Conservation (phyloP, 805 yeast genomes). For the Wickerhamomyces chaumierensis region DNA sequence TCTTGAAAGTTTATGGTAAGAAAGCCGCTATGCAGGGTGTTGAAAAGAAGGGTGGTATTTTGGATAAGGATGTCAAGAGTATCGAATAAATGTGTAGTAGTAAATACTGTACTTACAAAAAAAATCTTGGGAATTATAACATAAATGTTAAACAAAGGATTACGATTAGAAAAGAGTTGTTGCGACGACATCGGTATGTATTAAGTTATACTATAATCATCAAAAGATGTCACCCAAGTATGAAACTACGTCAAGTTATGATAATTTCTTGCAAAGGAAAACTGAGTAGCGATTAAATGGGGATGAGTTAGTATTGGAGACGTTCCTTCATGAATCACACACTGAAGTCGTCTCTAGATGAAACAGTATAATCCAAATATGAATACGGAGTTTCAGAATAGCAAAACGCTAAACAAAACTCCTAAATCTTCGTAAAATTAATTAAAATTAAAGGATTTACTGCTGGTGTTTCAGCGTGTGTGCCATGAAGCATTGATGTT, state of each 20-base stretch:
- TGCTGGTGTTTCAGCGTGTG: not conserved
- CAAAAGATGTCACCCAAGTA: not conserved
- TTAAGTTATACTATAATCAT: too few relatives aligned
- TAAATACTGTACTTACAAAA: too few relatives aligned
- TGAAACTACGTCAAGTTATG: not conserved
- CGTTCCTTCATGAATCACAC: not conserved
- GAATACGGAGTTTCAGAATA: not conserved
- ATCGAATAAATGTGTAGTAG: not conserved
- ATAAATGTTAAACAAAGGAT: too few relatives aligned
- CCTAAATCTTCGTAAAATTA: not conserved
- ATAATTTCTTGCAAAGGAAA: not conserved
- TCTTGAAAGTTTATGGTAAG: slow-evolving; percentile 46
- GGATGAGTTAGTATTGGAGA: not conserved
- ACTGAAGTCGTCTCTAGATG: not conserved
- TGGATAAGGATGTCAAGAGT: slow-evolving; percentile 5
- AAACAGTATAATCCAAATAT: not conserved
- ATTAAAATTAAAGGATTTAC: too few relatives aligned
- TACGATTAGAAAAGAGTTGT: too few relatives aligned
- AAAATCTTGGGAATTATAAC: too few relatives aligned
- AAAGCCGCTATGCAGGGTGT: slow-evolving; percentile 25
- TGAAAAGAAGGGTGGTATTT: slow-evolving; percentile 10
- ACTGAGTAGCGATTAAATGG: not conserved
- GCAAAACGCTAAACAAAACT: not conserved
- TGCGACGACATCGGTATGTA: too few relatives aligned
- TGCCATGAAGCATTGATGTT: too few relatives aligned